phyloP scores from a whole-genome alignment of 116 monocot species.

The Zostera marina region DNA sequence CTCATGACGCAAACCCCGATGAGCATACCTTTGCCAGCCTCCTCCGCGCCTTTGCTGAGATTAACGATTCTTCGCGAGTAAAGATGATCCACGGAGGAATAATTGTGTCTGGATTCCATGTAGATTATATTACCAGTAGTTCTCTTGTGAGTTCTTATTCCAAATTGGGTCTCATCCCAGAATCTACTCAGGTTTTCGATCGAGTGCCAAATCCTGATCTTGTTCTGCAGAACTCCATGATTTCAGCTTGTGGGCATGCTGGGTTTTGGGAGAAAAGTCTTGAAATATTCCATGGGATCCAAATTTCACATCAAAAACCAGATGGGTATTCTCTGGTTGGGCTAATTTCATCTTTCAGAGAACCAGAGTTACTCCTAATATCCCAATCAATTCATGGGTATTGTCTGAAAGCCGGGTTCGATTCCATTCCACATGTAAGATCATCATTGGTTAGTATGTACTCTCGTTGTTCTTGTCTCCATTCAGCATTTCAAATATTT shows the following conservation, averaged over 20 bases:
- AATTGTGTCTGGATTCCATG: conserved; percentile 17
- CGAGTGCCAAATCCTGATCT: conserved; percentile 27
- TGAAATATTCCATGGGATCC: conserved; percentile 26
- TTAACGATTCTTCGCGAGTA: conserved; percentile 7
- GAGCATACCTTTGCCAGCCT: conserved; percentile 43
- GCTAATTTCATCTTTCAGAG: conserved; percentile 34
- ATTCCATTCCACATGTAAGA: conserved; percentile 27
- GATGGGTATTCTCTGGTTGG: conserved; percentile 59
- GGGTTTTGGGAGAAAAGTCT: conserved; percentile 34
- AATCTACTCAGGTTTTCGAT: conserved; percentile 23
- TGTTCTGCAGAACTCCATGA: conserved; percentile 46
- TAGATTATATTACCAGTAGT: conserved; percentile 16
- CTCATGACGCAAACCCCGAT: conserved; percentile 18
- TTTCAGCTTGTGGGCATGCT: conserved; percentile 26
- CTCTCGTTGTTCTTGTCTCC: conserved; percentile 26
- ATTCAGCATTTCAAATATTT: conserved; percentile 28
- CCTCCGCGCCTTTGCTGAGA: conserved; percentile 36
- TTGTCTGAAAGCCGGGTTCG: conserved; percentile 37
- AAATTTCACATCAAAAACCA: conserved; percentile 12
- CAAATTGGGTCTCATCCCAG: conserved; percentile 21
- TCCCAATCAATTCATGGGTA: conserved; percentile 44
- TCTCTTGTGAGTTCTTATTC: conserved; percentile 33
- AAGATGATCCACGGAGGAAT: conserved; percentile 16
- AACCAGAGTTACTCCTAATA: conserved; percentile 9
- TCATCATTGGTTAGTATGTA: conserved; percentile 60